A percentile compares a stretch with the other conserved stretches of the same genome.
Evolutionary conservation across 2,329 filamentous ascomycete species (phyloP).

Genomic region (Penicillium sp.): DNA sequence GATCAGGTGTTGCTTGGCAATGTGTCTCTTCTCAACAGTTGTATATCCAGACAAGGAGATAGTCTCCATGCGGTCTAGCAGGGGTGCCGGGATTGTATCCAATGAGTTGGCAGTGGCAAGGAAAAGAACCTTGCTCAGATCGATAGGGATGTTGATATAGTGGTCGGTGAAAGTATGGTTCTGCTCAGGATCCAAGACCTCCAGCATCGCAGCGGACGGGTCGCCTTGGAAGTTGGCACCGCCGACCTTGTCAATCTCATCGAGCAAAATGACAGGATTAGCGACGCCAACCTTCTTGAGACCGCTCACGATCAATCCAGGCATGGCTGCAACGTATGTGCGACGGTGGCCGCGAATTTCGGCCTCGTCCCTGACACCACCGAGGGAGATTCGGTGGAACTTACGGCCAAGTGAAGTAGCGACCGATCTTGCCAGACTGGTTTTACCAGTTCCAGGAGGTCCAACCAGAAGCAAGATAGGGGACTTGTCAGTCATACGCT

Average conservation of each 20-base stretch:
- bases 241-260: constrained; percentile 97
- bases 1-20: constrained; percentile 87
- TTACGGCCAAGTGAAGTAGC: constrained; percentile 89
- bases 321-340: constrained; percentile 99
- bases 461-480: constrained; percentile 92
- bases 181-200: constrained; percentile 95
- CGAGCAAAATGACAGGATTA: constrained; percentile 91
- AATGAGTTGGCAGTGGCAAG: constrained; percentile 95
- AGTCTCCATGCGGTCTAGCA: constrained; percentile 96
- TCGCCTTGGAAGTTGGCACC: constrained; percentile 90
- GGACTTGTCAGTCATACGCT: constrained; percentile 89
- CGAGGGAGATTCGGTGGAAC: constrained; percentile 95
- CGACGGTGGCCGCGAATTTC: constrained; percentile 93
- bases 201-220: constrained; percentile 94
- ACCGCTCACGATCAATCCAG: constrained; percentile 88
- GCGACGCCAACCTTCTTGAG: constrained; percentile 92
- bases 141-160: constrained; percentile 92
- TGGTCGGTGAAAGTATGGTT: constrained; percentile 94
- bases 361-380: constrained; percentile 91
- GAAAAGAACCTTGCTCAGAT: constrained; percentile 94
- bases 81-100: constrained; percentile 89
- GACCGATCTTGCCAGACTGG: constrained; percentile 87
- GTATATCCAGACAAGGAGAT: constrained; percentile 94
- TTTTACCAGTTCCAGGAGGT: constrained; percentile 93
- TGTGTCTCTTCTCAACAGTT: constrained; percentile 93